Evolutionary conservation across 148 eudicot genomes (phyloP), one percentile per base, ranked within the genome.

Genomic region (Spergularia bocconei): DNA sequence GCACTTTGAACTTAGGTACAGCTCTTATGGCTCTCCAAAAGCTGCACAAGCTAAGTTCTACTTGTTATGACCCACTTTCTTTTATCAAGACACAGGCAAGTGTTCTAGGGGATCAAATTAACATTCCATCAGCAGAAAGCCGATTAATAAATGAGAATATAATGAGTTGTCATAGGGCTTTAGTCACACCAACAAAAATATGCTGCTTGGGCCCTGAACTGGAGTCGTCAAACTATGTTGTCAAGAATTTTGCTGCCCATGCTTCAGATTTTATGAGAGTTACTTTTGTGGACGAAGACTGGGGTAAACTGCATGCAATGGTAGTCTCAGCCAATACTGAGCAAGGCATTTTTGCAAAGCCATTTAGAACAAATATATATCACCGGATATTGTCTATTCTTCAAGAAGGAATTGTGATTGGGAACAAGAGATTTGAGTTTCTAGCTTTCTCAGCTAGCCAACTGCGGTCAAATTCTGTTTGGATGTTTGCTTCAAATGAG

Each of bases 401-500:
- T 36, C 80, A 74, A 58, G 92, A 95, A 23, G 98, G 98, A 75
- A 82, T 95, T 74, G 84, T 81, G 69, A 89, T 95, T 16, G 98
- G 98, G 63, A 77, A 74, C 48, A 92, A 95, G 84, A 90, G 79
- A 69, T 95, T 95, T 51, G 85, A 92, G 51, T 95, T 95, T 73
- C 74, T 95, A 65, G 96, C 98, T 8, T 95, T 95, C 75, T 95
- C 98, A 14, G 98, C 98, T 2, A 95, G 98, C 82, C 98, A 95
- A 66, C 90, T 95, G 53, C 91, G 98, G 12, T 92, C 97, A 44
- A 92, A 89, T 71, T 85, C 98, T 1, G 96, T 95, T 4, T 95
- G 98, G 98, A 95, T 95, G 98, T 95, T 95, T 90, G 96, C 98
- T 84, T 95, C 97, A 29, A 95, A 92, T 72, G 90, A 90, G 17